Evolutionary conservation across 495 filamentous ascomycete genomes (phyloP), one percentile per base, ranked within the genome.

Genomic region (Talaromyces nanjingensis): DNA sequence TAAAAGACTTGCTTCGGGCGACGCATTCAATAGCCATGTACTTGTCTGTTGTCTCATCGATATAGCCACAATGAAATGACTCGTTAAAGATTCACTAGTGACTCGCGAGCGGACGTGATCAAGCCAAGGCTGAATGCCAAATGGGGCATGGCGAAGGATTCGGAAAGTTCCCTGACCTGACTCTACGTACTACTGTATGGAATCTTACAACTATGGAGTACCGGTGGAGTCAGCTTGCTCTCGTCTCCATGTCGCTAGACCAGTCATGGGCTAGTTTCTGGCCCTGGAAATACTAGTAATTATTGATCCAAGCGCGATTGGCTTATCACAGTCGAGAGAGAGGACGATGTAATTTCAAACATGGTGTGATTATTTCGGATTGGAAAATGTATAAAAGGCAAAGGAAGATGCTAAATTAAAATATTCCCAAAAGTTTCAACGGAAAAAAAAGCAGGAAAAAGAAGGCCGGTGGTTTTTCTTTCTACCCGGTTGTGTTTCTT

Each of bases 281-380:
- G 37, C 11, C 34, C 37, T 42, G 27, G 53, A 55, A 12, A 55
- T 20, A 12, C 12, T 25, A 29, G 53, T 58, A 58, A 31, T 58
- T 18, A 58, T 29, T 20, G 57, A 37, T 8, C n/a, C 14, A 56
- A 52, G 42, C 7, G 14, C 12, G 20, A 25, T 49, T 42, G 7
- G 29, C 31, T 64, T 72, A 53, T 78, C 53, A 55, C 27, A 42
- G 37, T 42, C 37, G 14, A 42, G 12, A 42, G 34, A 39, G 8
- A 42, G 37, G 37, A 42, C 14, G 14, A 42, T 42, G 37, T 42
- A 42, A n/a, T 42, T 42, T 42, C 37, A 16, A 42, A 3, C 37
- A 42, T 42, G 14, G 37, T 42, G 37, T 3, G 22, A 24, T 39
- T 1, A 42, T 14, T 42, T 16, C 9, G 8, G 37, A 39, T 42